Conservation (phyloP, 2,329 filamentous ascomycete species). For the Colletotrichum nymphaeae region DNA sequence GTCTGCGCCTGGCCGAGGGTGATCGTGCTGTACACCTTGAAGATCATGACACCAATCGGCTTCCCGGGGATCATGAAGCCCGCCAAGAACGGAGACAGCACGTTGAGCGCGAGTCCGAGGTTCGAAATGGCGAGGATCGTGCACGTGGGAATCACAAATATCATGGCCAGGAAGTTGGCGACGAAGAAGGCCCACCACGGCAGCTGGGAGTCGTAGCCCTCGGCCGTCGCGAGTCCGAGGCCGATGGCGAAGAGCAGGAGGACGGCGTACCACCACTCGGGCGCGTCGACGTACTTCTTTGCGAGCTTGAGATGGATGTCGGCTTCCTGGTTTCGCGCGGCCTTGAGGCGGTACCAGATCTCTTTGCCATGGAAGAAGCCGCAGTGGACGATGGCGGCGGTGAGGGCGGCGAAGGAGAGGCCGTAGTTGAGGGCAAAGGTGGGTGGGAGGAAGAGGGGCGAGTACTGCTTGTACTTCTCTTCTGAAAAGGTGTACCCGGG, state of each 20-base stretch:
- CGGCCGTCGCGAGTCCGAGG: conserved; percentile 63
- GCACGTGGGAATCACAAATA: conserved; percentile 59
- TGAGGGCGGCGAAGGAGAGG: conserved; percentile 61
- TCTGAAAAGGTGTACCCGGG: conserved; percentile 66
- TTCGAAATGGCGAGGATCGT: conserved; percentile 31
- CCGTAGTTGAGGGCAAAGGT: conserved; percentile 57
- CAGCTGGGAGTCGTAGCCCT: conserved; percentile 66
- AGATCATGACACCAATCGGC: conserved; percentile 50
- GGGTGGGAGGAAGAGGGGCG: conserved; percentile 53
- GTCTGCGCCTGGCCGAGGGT: conserved; percentile 41
- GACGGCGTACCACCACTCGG: conserved; percentile 66
- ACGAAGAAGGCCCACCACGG: conserved; percentile 44
- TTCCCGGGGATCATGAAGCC: conserved; percentile 62
- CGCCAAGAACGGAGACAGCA: conserved; percentile 60
- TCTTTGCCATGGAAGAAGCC: conserved; percentile 65
- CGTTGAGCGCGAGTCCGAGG: conserved; percentile 47
- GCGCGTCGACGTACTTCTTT: conserved; percentile 67
- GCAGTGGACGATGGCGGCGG: conserved; percentile 64
- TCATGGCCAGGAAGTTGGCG: conserved; percentile 48
- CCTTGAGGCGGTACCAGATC: conserved; percentile 48
- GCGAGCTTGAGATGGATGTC: conserved; percentile 69
- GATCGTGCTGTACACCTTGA: conserved; percentile 47
- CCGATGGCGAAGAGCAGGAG: conserved; percentile 62
- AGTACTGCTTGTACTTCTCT: conserved; percentile 63
- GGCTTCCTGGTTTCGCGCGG: conserved; percentile 57